These are phyloP conservation scores for Colletotrichum tropicale DNA, from an alignment of 2,329 filamentous ascomycete species.

Conservation along the genomic window DNA sequence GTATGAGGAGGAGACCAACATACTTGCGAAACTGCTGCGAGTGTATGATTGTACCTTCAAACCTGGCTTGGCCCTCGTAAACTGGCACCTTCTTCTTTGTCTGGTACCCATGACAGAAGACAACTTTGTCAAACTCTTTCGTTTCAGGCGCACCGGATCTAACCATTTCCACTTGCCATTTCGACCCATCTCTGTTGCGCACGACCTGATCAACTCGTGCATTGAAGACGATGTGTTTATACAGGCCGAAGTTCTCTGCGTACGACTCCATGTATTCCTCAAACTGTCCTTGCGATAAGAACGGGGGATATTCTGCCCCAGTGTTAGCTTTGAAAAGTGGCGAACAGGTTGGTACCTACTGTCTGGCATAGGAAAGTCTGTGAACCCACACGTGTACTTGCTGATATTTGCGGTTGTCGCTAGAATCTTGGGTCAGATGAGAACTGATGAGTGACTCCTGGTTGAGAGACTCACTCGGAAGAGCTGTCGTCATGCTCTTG, in stretches of 20 bases:
- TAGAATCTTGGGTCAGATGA: background rate
- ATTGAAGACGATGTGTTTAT: constrained; percentile 36
- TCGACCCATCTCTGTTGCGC: constrained; percentile 29
- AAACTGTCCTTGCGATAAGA: constrained; percentile 28
- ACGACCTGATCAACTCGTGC: constrained; percentile 32
- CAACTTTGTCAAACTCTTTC: constrained; percentile 41
- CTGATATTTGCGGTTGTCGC: constrained; percentile 38
- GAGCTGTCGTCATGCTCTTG: constrained; percentile 33
- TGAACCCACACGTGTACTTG: constrained; percentile 42
- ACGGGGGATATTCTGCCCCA: constrained; percentile 28
- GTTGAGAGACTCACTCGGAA: constrained; percentile 29
- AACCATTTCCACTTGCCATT: constrained; percentile 36
- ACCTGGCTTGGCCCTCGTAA: constrained; percentile 38
- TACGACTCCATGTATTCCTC: constrained; percentile 45
- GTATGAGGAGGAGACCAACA: background rate
- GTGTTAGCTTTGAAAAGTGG: background rate
- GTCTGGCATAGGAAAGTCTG: constrained; percentile 47
- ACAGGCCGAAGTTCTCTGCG: constrained; percentile 40
- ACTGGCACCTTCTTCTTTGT: constrained; percentile 37
- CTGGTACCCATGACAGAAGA: constrained; percentile 38
- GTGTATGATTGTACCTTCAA: constrained; percentile 43
- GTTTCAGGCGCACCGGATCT: constrained; percentile 24
- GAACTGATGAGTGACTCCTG: background rate
- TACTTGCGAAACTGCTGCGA: constrained; percentile 38
- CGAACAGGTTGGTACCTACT: constrained; percentile 20